phyloP scores from a whole-genome alignment of 306 rosid species.

The Heteromeles arbutifolia region DNA sequence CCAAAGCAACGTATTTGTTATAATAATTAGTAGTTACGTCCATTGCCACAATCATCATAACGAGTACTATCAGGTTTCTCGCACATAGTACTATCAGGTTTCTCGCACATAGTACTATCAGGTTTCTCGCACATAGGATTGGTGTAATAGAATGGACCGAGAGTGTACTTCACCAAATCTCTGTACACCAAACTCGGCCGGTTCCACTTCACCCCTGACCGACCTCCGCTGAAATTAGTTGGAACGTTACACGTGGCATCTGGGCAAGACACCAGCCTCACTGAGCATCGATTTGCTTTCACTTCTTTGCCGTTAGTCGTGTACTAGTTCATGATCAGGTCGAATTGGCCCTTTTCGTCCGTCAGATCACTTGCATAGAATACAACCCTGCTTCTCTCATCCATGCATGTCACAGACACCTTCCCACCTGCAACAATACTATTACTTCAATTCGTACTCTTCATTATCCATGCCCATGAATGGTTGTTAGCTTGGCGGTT shows the following conservation, averaged over 20 bases:
- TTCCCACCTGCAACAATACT: conserved; percentile 31
- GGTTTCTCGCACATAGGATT: conserved; percentile 69
- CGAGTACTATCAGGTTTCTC: too few relatives aligned
- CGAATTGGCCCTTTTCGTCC: conserved; percentile 54
- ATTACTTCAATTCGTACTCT: too few relatives aligned
- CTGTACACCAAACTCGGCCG: conserved; percentile 41
- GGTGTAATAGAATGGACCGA: conserved; percentile 58
- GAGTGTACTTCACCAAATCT: conserved; percentile 30
- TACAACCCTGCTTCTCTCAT: conserved; percentile 48
- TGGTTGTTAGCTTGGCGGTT: too few relatives aligned
- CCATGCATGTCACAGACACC: conserved; percentile 71
- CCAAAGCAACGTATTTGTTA: not conserved
- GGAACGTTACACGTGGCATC: conserved; percentile 58
- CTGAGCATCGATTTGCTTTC: conserved; percentile 36
- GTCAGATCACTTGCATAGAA: conserved; percentile 67
- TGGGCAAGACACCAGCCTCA: conserved; percentile 71
- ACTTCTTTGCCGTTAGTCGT: conserved; percentile 39
- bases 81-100: too few relatives aligned
- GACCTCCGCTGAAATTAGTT: conserved; percentile 62
- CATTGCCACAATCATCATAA: not conserved
- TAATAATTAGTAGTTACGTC: not conserved
- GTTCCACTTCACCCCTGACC: conserved; percentile 41
- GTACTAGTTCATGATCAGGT: conserved; percentile 26
- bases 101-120: too few relatives aligned
- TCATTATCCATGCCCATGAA: not conserved